Evolutionary conservation across 139 green algal species (phyloP).

Genomic region (Micromonas commoda): DNA sequence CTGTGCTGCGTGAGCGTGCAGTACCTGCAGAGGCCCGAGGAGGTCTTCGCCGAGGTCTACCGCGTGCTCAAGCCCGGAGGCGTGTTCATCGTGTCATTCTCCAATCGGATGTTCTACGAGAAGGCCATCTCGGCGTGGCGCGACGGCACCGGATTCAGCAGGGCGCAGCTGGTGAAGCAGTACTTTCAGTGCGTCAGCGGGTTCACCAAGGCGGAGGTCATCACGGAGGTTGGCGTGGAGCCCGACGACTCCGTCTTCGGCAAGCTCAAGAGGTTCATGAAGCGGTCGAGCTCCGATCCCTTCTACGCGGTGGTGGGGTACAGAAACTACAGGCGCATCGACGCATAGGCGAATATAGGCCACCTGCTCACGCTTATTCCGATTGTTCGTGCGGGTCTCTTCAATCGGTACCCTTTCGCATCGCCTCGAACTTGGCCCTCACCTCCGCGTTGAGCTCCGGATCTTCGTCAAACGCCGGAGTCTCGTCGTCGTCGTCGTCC

Average conservation of each 20-base stretch:
- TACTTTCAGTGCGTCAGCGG: constrained; percentile 65
- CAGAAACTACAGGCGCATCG: constrained; percentile 16
- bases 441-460: too few relatives aligned
- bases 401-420: too few relatives aligned
- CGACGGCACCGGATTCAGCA: constrained; percentile 55
- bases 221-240: constrained; percentile 45
- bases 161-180: constrained; percentile 59
- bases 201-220: constrained; percentile 56
- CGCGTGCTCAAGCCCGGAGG: constrained; percentile 78
- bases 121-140: constrained; percentile 67
- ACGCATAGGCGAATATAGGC: background rate
- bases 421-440: too few relatives aligned
- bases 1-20: constrained; percentile 62
- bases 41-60: constrained; percentile 77
- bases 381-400: too few relatives aligned
- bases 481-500: too few relatives aligned
- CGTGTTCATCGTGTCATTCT: constrained; percentile 73
- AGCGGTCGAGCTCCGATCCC: constrained; percentile 46
- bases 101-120: constrained; percentile 72
- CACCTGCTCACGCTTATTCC: background rate
- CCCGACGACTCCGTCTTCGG: constrained; percentile 23
- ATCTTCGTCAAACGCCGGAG: too few relatives aligned
- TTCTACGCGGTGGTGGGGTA: constrained; percentile 75
- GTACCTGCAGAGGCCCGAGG: constrained; percentile 67
- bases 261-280: constrained; percentile 29